These are phyloP conservation scores for Coemansia asiatica DNA, from an alignment of 192 early-diverging fungal genomes.

Conservation along the genomic window DNA sequence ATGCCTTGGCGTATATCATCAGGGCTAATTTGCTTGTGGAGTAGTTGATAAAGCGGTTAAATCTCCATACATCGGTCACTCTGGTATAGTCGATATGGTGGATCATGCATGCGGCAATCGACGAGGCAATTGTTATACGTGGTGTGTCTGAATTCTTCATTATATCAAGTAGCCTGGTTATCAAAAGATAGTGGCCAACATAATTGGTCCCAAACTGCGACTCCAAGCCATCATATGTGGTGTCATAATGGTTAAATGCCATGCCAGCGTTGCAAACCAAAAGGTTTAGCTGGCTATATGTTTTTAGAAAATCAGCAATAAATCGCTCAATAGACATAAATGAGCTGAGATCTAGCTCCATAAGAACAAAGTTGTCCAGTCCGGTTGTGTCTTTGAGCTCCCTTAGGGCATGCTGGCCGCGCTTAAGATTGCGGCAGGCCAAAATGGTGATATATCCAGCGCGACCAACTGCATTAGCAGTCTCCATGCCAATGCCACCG, in stretches of 20 bases:
- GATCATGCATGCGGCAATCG: constrained; percentile 52
- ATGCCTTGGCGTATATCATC: constrained; percentile 52
- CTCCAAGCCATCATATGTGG: constrained; percentile 64
- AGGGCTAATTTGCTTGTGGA: constrained; percentile 61
- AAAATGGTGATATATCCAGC: constrained; percentile 57
- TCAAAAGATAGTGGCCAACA: constrained; percentile 60
- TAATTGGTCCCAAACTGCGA: constrained; percentile 67
- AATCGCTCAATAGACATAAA: constrained; percentile 54
- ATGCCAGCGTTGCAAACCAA: constrained; percentile 62
- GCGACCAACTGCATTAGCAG: constrained; percentile 58
- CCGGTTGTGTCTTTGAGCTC: constrained; percentile 17
- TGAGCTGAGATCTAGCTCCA: constrained; percentile 59
- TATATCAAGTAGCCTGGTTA: constrained; percentile 35
- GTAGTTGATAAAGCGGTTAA: constrained; percentile 58
- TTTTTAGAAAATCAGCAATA: constrained; percentile 22
- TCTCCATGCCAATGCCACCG: constrained; percentile 61
- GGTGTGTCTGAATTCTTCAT: constrained; percentile 48
- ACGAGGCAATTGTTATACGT: constrained; percentile 56
- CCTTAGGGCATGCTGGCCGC: constrained; percentile 19
- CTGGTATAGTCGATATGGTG: constrained; percentile 45
- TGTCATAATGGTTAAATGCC: constrained; percentile 59
- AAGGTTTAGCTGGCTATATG: constrained; percentile 24
- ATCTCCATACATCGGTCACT: constrained; percentile 53
- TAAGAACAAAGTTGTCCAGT: constrained; percentile 29
- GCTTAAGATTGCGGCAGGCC: constrained; percentile 43